phyloP scores from a whole-genome alignment of 2,329 filamentous ascomycete genomes.

The Ceratocystiopsis minuta region DNA sequence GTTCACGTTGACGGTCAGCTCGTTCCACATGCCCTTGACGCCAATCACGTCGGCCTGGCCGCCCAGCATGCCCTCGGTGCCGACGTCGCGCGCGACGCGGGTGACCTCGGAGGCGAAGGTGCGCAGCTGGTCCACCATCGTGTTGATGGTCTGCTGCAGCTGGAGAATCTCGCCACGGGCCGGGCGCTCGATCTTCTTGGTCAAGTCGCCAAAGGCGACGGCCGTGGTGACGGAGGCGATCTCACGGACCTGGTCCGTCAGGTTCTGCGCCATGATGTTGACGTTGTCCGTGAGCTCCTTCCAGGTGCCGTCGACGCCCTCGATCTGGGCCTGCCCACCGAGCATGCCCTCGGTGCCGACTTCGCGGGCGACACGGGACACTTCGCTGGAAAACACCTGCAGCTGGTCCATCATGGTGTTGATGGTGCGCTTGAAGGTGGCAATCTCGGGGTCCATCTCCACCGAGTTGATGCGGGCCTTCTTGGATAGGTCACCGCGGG shows the following conservation, averaged over 20 bases:
- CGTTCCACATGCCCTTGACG: slow-evolving; percentile 79
- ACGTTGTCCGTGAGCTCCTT: slow-evolving; percentile 88
- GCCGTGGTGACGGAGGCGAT: slow-evolving; percentile 73
- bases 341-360: slow-evolving; percentile 92
- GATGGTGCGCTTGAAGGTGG: slow-evolving; percentile 92
- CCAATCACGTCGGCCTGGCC: slow-evolving; percentile 71
- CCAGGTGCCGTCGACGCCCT: slow-evolving; percentile 92
- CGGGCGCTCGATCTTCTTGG: slow-evolving; percentile 67
- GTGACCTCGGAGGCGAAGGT: slow-evolving; percentile 75
- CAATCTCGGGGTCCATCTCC: slow-evolving; percentile 97
- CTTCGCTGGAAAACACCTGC: slow-evolving; percentile 90
- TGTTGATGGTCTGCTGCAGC: slow-evolving; percentile 73
- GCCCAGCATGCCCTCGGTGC: slow-evolving; percentile 66
- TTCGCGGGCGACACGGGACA: slow-evolving; percentile 83
- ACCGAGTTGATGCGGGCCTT: slow-evolving; percentile 90
- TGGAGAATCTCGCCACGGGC: slow-evolving; percentile 69
- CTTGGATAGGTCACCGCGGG: slow-evolving; percentile 87
- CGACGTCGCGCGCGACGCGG: slow-evolving; percentile 65
- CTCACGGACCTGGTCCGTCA: slow-evolving; percentile 70
- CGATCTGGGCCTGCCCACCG: slow-evolving; percentile 82
- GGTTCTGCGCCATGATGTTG: slow-evolving; percentile 69
- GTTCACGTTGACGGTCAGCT: slow-evolving; percentile 70
- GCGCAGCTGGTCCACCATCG: slow-evolving; percentile 72
- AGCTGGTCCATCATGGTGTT: slow-evolving; percentile 99
- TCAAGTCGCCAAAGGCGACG: slow-evolving; percentile 66